Evolutionary conservation across 2,329 filamentous ascomycete species (phyloP), one percentile per base, ranked within the genome.

Genomic region (Exophiala sp.): DNA sequence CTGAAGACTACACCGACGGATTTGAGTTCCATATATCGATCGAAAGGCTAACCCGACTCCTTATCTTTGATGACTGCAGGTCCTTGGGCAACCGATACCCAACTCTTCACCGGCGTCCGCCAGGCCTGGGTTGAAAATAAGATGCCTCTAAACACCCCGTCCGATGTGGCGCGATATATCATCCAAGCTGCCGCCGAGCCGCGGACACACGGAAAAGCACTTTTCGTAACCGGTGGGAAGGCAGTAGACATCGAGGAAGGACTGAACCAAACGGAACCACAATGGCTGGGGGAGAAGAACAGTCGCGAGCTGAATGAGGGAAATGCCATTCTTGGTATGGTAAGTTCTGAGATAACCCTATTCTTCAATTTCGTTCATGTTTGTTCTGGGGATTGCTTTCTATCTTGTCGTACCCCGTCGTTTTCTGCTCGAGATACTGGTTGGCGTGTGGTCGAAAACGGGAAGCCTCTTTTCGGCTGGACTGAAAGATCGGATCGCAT

Each of bases 221-320:
- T 73, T 51, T 73, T 69, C 43, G 66, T 73, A 11, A 68, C 69
- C 40, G 71, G 71, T 22, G 70, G 69, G 0, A 64, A 68, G 6
- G 69, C 65, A 3, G 73, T 70, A 64, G 68, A 73, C 35, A 68
- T 72, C 27, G 71, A 74, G 46, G 61, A 64, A 37, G 68, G 70
- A 13, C 58, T 72, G 16, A 64, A 71, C 45, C 60, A 64, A 11
- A 63, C 70, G 1, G 65, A 73, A 52, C 62, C 66, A 2, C 63
- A 70, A 54, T 73, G 71, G 71, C 56, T 74, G 34, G 72, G 71
- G 1, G 69, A 71, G 57, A 63, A 56, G 46, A 58, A 58, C 34
- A 45, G 42, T 11, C 41, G 44, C 5, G 50, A 53, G 16, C 50
- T 55, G 30, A 46, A 43, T 24, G 30, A 38, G 10, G 55, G 55